Base-by-base conservation (phyloP, 371 early-diverging fungal species). In the Coemansia sp. region DNA sequence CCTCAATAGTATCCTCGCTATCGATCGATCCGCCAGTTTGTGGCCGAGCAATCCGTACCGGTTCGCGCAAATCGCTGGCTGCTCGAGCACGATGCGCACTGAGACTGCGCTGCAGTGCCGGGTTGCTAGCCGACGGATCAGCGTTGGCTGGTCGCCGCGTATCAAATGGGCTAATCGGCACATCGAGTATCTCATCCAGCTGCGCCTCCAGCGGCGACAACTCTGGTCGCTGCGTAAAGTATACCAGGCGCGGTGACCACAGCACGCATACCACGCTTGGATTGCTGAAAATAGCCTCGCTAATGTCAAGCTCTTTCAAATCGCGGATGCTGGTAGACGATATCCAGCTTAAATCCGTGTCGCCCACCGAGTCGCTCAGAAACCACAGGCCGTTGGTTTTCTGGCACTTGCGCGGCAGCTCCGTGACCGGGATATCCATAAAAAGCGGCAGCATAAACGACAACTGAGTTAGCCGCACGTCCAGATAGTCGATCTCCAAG, bases 161-260 rank as follows among this genome's bases (percentile, higher is more conserved):
- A 16, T 55, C 55, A 26, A 39, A 30, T 9, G 55, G 55, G 12
- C 30, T 38, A 5, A 10, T 55, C 10, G 38, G 55, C 41, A 40
- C 12, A 36, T 39, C 39, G 14, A 55, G 40, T 10, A 72, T 61
- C 30, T 52, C 68, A 9, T 72, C 68, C 8, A 67, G 40, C 14
- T 26, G 51, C 36, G 52, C 47, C 34, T 67, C 63, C 47, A 63
- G 64, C 20, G 68, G 47, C 12, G 40, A 8, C 58, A 66, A 60
- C 36, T 55, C 75, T 1, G 76, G 75, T 1, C 72, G 60, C 48
- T 76, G 76, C n/a, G 72, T 80, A 64, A 80, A 80, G 49, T 80
- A 80, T 42, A 80, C 77, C 57, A 80, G 64, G 7, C 80, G 80
- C 12, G 79, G 79, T 33, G 79, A 75, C 79, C 80, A 79, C 55